Evolutionary conservation across 805 yeast genomes (phyloP).

Genomic region (Saturnispora hagleri): DNA sequence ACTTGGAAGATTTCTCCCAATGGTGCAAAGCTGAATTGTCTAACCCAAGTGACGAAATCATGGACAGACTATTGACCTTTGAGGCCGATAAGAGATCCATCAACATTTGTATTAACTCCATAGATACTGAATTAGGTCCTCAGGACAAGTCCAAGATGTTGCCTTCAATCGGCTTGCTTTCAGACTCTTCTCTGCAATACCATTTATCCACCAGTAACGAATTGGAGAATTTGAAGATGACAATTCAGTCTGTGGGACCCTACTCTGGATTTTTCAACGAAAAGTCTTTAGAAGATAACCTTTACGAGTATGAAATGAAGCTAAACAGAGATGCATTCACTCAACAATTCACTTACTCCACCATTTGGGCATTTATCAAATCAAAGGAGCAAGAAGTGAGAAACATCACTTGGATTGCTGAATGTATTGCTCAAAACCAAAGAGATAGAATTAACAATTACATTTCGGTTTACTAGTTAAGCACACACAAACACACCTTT

Average conservation of each 20-base stretch:
- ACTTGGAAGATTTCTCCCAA: conserved; percentile 73
- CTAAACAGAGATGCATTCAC: conserved; percentile 88
- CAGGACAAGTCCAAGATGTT: conserved; percentile 64
- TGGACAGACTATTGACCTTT: conserved; percentile 69
- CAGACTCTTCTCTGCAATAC: conserved; percentile 56
- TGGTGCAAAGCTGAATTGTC: conserved; percentile 56
- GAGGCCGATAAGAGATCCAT: conserved; percentile 95
- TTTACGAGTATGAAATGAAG: conserved; percentile 87
- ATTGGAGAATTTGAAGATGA: conserved; percentile 65
- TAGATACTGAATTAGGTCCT: conserved; percentile 68
- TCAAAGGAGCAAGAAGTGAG: conserved; percentile 95
- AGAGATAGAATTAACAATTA: conserved; percentile 87
- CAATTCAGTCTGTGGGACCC: conserved; percentile 57
- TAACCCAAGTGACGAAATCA: conserved; percentile 71
- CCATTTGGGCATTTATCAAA: conserved; percentile 95
- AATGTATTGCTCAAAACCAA: conserved; percentile 98
- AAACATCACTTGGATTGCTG: conserved; percentile 99
- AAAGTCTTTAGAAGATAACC: conserved; percentile 84
- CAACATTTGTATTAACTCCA: conserved; percentile 83
- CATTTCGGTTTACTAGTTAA: conserved; percentile 64
- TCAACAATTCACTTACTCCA: conserved; percentile 85
- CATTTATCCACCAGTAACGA: conserved; percentile 74
- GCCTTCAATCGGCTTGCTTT: conserved; percentile 73
- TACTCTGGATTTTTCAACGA: conserved; percentile 48
- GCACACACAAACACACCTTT: background rate